Percentiles rank a stretch among this genome's conserved stretches.
Evolutionary conservation across 495 filamentous ascomycete genomes (phyloP).

Genomic region (Podospora didyma): DNA sequence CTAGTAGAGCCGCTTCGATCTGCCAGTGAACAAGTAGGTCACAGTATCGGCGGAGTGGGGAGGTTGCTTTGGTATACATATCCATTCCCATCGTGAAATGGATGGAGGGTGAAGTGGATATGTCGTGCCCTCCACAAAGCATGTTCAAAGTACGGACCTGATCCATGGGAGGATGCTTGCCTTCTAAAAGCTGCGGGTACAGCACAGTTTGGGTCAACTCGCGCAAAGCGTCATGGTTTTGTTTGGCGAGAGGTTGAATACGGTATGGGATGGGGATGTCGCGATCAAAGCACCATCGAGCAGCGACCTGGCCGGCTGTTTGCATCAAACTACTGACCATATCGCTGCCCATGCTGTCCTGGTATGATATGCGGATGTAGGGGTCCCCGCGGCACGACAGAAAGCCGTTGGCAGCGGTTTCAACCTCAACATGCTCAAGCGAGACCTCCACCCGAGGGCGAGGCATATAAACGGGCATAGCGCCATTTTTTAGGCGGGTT

Average conservation of each 20-base stretch:
- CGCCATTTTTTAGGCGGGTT: constrained; percentile 33
- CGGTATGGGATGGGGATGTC: constrained; percentile 77
- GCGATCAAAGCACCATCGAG: constrained; percentile 67
- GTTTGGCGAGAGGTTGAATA: constrained; percentile 57
- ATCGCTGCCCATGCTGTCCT: constrained; percentile 10
- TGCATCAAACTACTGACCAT: constrained; percentile 63
- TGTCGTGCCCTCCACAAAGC: constrained; percentile 50
- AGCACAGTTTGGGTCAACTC: constrained; percentile 47
- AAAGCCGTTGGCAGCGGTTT: constrained; percentile 12
- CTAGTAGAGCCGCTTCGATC: constrained; percentile 74
- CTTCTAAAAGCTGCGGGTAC: constrained; percentile 48
- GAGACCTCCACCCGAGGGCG: constrained; percentile 29
- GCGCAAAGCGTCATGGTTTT: constrained; percentile 34
- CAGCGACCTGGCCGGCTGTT: constrained; percentile 68
- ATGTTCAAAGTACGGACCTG: constrained; percentile 60
- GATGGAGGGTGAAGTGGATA: constrained; percentile 46
- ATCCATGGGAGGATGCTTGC: constrained; percentile 52
- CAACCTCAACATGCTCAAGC: constrained; percentile 21
- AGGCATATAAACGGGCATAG: constrained; percentile 32
- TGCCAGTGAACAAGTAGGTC: constrained; percentile 92
- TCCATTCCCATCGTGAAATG: constrained; percentile 61
- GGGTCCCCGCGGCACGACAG: constrained; percentile 32
- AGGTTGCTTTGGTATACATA: constrained; percentile 76
- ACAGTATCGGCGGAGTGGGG: constrained; percentile 75
- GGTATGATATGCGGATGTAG: constrained; percentile 35